Evolutionary conservation across 768 basidiomycete genomes (phyloP).

Genomic region (Suillus alpinus): DNA sequence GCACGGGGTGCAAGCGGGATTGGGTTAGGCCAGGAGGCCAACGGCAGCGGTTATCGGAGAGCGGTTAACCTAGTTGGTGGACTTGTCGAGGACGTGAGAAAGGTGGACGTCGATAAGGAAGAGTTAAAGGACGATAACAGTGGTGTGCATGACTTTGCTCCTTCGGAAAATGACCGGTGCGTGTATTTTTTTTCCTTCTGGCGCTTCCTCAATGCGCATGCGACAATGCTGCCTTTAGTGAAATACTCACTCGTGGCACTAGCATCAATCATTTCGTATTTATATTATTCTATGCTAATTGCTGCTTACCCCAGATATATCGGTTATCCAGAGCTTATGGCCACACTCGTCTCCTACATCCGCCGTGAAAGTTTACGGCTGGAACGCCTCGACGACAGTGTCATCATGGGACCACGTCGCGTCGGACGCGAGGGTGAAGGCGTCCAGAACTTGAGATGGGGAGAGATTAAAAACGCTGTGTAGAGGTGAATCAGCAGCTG

Average conservation of each 20-base stretch:
- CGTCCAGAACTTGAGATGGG: slow-evolving; percentile 30
- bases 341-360: slow-evolving; percentile 64
- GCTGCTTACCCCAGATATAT: slow-evolving; percentile 55
- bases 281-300: background rate
- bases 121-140: slow-evolving; percentile 63
- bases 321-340: slow-evolving; percentile 72
- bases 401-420: slow-evolving; percentile 29
- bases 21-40: slow-evolving; percentile 27
- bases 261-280: background rate
- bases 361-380: slow-evolving; percentile 71
- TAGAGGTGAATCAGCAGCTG: background rate
- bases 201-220: background rate
- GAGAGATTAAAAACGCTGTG: background rate
- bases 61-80: slow-evolving; percentile 72
- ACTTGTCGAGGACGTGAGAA: slow-evolving; percentile 55
- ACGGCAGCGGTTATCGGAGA: slow-evolving; percentile 44
- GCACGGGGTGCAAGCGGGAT: slow-evolving; percentile 79
- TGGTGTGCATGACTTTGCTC: slow-evolving; percentile 69
- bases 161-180: slow-evolving; percentile 42
- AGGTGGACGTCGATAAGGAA: slow-evolving; percentile 56
- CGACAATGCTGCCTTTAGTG: background rate
- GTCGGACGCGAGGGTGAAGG: slow-evolving; percentile 33
- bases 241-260: background rate
- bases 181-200: background rate
- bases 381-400: slow-evolving; percentile 49